These are phyloP conservation scores for Mycena vulgaris DNA, from an alignment of 768 basidiomycete species.

Conservation along the genomic window DNA sequence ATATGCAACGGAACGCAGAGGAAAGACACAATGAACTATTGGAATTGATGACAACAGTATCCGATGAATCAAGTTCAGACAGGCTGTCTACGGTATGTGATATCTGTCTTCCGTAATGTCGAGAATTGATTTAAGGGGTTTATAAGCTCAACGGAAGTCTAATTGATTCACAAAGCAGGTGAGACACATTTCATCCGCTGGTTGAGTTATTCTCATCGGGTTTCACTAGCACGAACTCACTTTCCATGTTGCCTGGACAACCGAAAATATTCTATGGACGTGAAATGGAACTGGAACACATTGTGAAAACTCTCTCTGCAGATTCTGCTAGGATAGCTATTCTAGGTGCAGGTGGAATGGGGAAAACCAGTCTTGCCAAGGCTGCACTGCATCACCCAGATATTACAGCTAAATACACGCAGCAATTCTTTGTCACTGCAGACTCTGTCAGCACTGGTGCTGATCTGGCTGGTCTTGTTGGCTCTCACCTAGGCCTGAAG, in stretches of 20 bases:
- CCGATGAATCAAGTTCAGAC: background rate
- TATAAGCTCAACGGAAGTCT: background rate
- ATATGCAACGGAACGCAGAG: background rate
- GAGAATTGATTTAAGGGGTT: background rate
- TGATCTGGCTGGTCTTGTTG: slow-evolving; percentile 8
- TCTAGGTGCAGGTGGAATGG: background rate
- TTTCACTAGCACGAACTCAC: background rate
- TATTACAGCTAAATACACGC: background rate
- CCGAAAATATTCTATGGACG: slow-evolving; percentile 1
- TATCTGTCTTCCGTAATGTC: too few relatives aligned
- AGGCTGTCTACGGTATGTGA: background rate
- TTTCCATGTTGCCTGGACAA: background rate
- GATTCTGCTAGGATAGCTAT: background rate
- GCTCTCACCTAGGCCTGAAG: slow-evolving; percentile 6
- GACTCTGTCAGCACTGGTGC: background rate
- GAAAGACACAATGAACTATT: background rate
- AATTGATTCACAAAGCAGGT: background rate
- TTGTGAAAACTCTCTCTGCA: background rate
- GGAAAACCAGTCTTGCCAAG: slow-evolving; percentile 4
- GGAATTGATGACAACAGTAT: background rate
- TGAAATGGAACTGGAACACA: background rate
- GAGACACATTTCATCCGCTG: background rate
- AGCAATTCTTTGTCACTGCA: background rate
- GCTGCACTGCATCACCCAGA: background rate
- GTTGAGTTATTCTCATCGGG: background rate